Evolutionary conservation across 805 yeast species (phyloP), one percentile per base, ranked within the genome.

Genomic region (Candida coquimbonensis): DNA sequence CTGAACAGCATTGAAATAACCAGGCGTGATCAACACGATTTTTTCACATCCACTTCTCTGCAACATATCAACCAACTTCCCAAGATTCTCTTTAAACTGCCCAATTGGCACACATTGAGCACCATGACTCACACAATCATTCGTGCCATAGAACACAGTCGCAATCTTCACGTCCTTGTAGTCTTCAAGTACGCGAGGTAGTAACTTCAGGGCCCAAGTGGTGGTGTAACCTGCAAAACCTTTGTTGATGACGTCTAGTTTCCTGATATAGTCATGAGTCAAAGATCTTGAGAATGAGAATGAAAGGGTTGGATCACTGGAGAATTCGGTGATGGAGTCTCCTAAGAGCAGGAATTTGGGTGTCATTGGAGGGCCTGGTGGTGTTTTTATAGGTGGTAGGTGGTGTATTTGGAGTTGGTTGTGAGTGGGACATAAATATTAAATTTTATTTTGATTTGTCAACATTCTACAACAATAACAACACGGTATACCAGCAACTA

Each of bases 211-310:
- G 0, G 77, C 88, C 65, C 81, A 81, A 33, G 78, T 74, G 0
- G 89, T 65, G 53, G 74, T 86, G 66, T 86, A 89, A 0, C 97
- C 96, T 1, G 79, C 59, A 56, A 68, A 87, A 0, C 97, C 97
- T 48, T 96, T 68, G 36, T 77, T 80, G 1, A 88, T 56, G 3
- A 90, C 67, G 52, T 87, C 91, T 39, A 87, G 53, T 56, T 72
- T 76, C 38, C 96, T 71, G 2, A 70, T 63, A 59, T 86, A 85
- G n/a, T 53, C 46, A 44, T 69, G 55, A 35, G 66, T 70, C 25
- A 83, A 56, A 0, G 75, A 80, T 0, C 83, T 70, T 3, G 78
- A 80, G 27, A 74, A 58, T 6, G 72, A 66, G 56, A 77, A 80
- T 56, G 44, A 40, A 38, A 62, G 60, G 3, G 49, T 53, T 16